A percentile compares a stretch with the other conserved stretches of the same genome.
Evolutionary conservation across 805 yeast species (phyloP).

Genomic region (Barnettozyma populi): DNA sequence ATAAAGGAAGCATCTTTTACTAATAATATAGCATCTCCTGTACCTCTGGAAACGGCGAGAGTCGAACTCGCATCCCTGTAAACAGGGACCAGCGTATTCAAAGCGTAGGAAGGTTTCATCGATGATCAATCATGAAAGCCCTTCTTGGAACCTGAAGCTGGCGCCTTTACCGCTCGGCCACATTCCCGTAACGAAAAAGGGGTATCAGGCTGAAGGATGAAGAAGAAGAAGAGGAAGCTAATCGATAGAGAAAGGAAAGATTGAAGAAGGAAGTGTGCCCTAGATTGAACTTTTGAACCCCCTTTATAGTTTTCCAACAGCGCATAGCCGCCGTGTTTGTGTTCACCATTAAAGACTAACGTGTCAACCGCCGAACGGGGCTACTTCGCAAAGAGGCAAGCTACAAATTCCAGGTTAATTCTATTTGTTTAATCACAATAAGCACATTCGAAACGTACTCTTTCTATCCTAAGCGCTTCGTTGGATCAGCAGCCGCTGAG

Average conservation of each 20-base stretch:
- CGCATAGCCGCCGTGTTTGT: slow-evolving; percentile 1
- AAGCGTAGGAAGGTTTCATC: not conserved
- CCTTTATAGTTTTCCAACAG: not conserved
- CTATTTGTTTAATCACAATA: not conserved
- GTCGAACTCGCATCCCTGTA: slow-evolving; percentile 25
- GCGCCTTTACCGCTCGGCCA: slow-evolving; percentile 26
- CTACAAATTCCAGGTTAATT: not conserved
- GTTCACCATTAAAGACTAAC: not conserved
- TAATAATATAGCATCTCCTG: not conserved
- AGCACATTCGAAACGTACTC: not conserved
- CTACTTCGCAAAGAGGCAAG: not conserved
- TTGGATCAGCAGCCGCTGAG: not conserved
- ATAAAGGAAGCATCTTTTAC: not conserved
- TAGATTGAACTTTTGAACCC: not conserved
- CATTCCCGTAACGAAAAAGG: slow-evolving; percentile 14
- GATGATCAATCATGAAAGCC: not conserved
- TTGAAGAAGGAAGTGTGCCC: not conserved
- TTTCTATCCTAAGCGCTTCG: not conserved
- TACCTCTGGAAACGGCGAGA: slow-evolving; percentile 22
- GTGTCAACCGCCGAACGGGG: not conserved
- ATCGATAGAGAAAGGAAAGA: not conserved
- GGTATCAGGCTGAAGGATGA: not conserved
- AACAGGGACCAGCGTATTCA: slow-evolving; percentile 20
- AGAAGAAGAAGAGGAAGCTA: not conserved
- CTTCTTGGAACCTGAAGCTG: slow-evolving; percentile 17